Base-by-base conservation (phyloP, 1,284 basidiomycete species). In the Cryptococcus sp. region DNA sequence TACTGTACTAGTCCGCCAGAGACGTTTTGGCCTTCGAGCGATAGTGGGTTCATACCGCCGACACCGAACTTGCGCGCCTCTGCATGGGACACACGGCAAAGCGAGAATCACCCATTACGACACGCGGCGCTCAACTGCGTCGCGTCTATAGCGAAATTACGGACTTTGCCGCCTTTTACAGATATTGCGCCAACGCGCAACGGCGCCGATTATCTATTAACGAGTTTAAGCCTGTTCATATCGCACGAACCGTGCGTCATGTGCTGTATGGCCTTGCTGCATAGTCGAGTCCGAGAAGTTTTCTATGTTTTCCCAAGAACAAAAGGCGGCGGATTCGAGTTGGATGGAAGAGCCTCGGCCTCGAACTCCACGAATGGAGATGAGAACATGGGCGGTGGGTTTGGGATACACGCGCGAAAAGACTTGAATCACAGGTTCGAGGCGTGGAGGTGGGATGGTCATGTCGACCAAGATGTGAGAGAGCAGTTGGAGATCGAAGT, bases 201-300 rank as follows among this genome's bases (percentile, higher is more conserved):
- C 67, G 88, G 88, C 15, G 80, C 85, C 3, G 87, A 88, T 71
- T 97, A 96, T 77, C 86, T 96, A 34, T 82, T 96, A 40, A 96
- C 91, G 0, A 85, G 85, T 0, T 82, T 87, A 25, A 86, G 86
- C 1, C 80, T 96, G 22, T 96, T 96, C 79, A 84, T 86, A 50
- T 91, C 91, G 2, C 93, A 97, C 75, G 93, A 97, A 68, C 93
- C 94, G 3, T 97, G 94, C 68, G 83, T 96, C 57, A 92, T 96
- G 89, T 97, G 94, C 74, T 85, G 86, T 64, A 97, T 97, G 94
- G 91, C 92, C 2, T 79, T 97, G 19, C 78, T 94, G 8, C 94
- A 97, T 77, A 92, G 89, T 2, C 84, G 94, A 20, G 91, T 95
- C 52, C 87, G 89, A 64, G 88, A 93, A 64, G 83, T 95, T 5